Base-by-base conservation (phyloP, 2,329 filamentous ascomycete species). In the Sporothrix variecibatus region DNA sequence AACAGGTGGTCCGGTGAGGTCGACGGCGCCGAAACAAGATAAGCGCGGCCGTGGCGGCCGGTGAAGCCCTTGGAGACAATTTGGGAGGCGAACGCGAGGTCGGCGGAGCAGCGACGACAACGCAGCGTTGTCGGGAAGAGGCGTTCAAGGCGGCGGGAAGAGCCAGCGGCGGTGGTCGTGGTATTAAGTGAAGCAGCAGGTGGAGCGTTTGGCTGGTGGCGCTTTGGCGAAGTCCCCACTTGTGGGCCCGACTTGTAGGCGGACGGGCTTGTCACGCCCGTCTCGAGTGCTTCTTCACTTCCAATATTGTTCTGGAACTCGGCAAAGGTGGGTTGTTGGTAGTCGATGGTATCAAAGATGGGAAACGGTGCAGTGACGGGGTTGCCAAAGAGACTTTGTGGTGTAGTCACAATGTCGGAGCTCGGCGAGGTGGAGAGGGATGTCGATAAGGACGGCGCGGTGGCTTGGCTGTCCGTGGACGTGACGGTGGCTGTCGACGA, bases 31-130 rank as follows among this genome's bases (percentile, higher is more conserved):
- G 87, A 83, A 68, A 92, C 87, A 68, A 92, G 85, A 79, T 87
- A 90, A 15, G 90, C 90, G 31, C 89, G 86, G 6, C 90, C 90
- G 80, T 91, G 87, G 26, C 89, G 88, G 23, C 90, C 90, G 0
- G 87, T 90, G 82, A 92, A 92, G 76, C 89, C 88, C 79, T 91
- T 91, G 76, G 86, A 89, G 53, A 92, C 85, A 75, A 92, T 88
- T 79, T 91, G 89, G 15, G 86, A 85, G 20, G 84, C 80, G 78
- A 89, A 89, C 23, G 89, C 90, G n/a, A 92, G 80, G 80, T 92
- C 89, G 72, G 86, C 83, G 15, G 88, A 84, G 82, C 90, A 92
- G 69, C 81, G 83, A 46, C 84, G 83, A 81, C 90, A 92, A 76
- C 88, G 86, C 69, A 92, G 82, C 1, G 87, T 89, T 78, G 89